Evolutionary conservation across 169 alveolate genomes (phyloP).

Genomic region (Neospora caninum): DNA sequence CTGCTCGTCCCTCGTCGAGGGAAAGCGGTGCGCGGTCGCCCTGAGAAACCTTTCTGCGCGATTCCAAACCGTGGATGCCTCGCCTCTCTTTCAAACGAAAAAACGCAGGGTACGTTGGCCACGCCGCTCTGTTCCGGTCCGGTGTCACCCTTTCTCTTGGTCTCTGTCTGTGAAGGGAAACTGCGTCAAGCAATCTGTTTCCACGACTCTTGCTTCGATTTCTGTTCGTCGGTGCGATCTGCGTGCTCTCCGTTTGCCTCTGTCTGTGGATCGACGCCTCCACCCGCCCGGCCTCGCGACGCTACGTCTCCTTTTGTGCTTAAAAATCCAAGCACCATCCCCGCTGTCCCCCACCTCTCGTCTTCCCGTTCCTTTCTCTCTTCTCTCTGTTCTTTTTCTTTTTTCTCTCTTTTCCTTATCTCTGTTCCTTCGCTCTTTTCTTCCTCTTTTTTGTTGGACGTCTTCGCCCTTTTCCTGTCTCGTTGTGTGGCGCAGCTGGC

Average conservation of each 20-base stretch:
- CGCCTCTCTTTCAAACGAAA: slow-evolving; percentile 21
- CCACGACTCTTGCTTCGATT: too few relatives aligned
- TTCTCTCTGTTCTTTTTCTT: not conserved
- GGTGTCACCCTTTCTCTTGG: too few relatives aligned
- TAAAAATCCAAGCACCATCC: not conserved
- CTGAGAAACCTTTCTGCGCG: slow-evolving; percentile 48
- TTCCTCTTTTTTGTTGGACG: too few relatives aligned
- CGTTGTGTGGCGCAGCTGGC: not conserved
- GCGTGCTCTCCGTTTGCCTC: too few relatives aligned
- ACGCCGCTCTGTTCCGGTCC: too few relatives aligned
- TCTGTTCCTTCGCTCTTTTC: too few relatives aligned
- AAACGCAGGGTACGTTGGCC: not conserved
- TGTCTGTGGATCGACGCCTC: not conserved
- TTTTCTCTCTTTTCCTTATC: too few relatives aligned
- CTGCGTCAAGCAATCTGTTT: too few relatives aligned
- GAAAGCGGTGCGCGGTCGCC: slow-evolving; percentile 41
- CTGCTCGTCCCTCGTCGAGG: slow-evolving; percentile 29
- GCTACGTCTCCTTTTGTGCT: slow-evolving; percentile 14
- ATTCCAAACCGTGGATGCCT: slow-evolving; percentile 45
- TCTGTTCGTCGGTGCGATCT: too few relatives aligned
- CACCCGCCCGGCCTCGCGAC: slow-evolving; percentile 16
- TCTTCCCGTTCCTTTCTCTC: not conserved
- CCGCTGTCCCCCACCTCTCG: not conserved
- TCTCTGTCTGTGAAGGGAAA: too few relatives aligned
- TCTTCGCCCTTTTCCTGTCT: not conserved